A percentile compares a stretch with the other conserved stretches of the same genome.
Evolutionary conservation across 2,329 filamentous ascomycete genomes (phyloP).

Genomic region (Monosporascus sp.): DNA sequence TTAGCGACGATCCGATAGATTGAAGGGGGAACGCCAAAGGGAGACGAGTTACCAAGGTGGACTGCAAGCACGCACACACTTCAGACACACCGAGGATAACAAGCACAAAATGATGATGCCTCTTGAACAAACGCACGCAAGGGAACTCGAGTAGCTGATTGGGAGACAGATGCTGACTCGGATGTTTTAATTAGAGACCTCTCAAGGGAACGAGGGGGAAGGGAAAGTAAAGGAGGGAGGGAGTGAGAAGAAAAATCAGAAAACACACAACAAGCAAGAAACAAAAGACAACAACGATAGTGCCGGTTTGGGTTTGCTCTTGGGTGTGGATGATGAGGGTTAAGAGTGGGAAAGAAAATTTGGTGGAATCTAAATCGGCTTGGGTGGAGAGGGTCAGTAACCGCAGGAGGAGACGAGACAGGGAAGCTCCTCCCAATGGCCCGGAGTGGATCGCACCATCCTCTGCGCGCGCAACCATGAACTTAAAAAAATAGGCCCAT

Average conservation of each 20-base stretch:
- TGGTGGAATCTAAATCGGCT: conserved; percentile 19
- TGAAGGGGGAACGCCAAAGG: conserved; percentile 18
- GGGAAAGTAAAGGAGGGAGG: conserved; percentile 19
- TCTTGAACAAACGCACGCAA: conserved; percentile 31
- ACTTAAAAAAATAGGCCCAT: neutral
- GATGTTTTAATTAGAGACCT: conserved; percentile 1
- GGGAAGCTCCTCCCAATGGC: neutral
- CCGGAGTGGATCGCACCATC: neutral
- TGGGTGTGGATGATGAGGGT: conserved; percentile 24
- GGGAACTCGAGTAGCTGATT: conserved; percentile 20
- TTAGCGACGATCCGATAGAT: conserved; percentile 19
- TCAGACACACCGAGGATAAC: conserved; percentile 16
- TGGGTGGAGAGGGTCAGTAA: conserved; percentile 12
- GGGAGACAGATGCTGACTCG: conserved; percentile 28
- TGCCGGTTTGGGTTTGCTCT: conserved; percentile 30
- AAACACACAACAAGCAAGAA: conserved; percentile 25
- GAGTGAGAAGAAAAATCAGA: conserved; percentile 25
- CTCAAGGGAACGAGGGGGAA: conserved; percentile 14
- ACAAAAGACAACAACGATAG: conserved; percentile 29
- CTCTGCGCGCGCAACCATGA: neutral
- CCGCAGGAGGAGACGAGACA: neutral
- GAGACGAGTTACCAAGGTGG: conserved; percentile 22
- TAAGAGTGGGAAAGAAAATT: conserved; percentile 25
- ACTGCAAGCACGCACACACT: conserved; percentile 25
- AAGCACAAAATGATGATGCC: conserved; percentile 29